Base-by-base conservation (phyloP, 805 yeast species). In the Saccharomycopsis microspora region DNA sequence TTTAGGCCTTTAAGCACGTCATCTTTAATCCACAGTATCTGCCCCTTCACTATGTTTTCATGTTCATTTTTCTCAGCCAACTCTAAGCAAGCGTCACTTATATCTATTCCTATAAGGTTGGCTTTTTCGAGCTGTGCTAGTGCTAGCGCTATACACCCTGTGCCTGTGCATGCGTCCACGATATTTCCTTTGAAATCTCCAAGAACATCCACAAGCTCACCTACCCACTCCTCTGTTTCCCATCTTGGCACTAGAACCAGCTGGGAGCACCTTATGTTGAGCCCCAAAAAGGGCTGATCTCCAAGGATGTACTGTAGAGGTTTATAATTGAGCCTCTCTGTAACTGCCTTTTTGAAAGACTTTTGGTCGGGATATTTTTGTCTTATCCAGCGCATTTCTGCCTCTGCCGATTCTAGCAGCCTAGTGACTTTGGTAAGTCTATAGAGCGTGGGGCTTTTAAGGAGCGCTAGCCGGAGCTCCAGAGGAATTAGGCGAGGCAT, bases 191-290 rank as follows among this genome's bases (percentile, higher is more conserved):
- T 42, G 8, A 9, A 8, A 8, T 34, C 36, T 27, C 39, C 39
- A 19, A 44, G 4, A 28, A 19, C 32, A 5, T 52, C 51, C 0
- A 66, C 62, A 27, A 83, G 59, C 47, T 69, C 70, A 32, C 65
- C 35, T 6, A 74, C 67, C 97, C 97, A 90, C 58, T 87, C 95
- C 60, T 90, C 97, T 0, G 98, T 90, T 60, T 90, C 98, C 83
- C 90, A 80, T 44, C 98, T 65, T 0, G 98, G 97, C 31, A 90
- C 89, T 51, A 90, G 65, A 1, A 87, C 97, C 0, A 78, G 78
- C 1, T 66, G 67, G 32, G 62, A 57, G 57, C 96, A 85, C 30
- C 57, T 48, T 3, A 90, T 71, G 8, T 74, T 76, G 43, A 90
- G 59, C 1, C 60, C 51, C 0, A 93, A 95, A 67, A 90, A 90